Evolutionary conservation across 352 stramenopile species (phyloP).

Genomic region (Globisporangium rhizosaccharum): DNA sequence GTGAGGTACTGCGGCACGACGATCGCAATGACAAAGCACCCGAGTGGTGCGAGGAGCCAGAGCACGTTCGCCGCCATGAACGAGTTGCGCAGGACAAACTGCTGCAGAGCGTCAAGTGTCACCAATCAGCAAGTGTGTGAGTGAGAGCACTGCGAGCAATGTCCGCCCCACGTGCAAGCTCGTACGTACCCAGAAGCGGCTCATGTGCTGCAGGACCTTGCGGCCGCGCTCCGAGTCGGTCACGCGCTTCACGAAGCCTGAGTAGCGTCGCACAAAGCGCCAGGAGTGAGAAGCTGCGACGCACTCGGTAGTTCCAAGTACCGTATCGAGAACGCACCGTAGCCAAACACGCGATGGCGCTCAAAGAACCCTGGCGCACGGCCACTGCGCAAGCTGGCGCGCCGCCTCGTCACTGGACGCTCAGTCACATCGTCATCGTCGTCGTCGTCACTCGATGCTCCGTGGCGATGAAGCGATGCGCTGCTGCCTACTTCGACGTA

Average conservation of each 20-base stretch:
- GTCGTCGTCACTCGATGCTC: neutral
- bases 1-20: conserved; percentile 66
- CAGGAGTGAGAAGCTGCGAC: too few relatives aligned
- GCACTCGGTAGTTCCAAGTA: too few relatives aligned
- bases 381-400: neutral
- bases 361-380: conserved; percentile 7
- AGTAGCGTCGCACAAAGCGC: neutral
- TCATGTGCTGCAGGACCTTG: conserved; percentile 19
- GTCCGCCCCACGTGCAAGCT: too few relatives aligned
- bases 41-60: conserved; percentile 65
- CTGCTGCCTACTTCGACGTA: conserved; percentile 21
- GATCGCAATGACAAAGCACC: conserved; percentile 67
- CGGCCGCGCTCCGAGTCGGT: conserved; percentile 15
- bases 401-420: neutral
- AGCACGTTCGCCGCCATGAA: conserved; percentile 74
- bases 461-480: conserved; percentile 10
- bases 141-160: neutral
- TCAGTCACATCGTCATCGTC: neutral
- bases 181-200: conserved; percentile 33
- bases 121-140: neutral
- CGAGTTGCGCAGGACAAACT: conserved; percentile 48
- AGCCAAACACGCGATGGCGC: conserved; percentile 4
- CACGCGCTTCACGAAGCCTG: conserved; percentile 8
- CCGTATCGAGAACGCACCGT: neutral
- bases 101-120: conserved; percentile 7